phyloP scores from a whole-genome alignment of 139 green algal genomes.

The Asterochloris erici region DNA sequence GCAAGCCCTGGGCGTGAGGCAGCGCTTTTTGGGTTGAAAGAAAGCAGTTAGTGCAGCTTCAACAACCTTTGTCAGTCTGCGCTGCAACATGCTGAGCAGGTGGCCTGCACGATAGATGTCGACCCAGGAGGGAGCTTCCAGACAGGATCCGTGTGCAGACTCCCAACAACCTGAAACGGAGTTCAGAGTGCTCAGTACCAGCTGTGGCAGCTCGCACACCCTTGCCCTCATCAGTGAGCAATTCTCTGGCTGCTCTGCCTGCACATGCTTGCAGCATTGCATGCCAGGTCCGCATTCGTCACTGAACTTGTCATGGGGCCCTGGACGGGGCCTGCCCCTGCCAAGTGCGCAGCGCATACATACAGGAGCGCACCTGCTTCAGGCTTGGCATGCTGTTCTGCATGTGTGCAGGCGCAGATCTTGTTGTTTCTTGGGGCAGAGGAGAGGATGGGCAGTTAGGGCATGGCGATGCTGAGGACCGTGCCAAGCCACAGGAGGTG shows the following conservation, averaged over 20 bases:
- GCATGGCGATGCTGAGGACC: slow-evolving; percentile 59
- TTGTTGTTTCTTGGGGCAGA: slow-evolving; percentile 66
- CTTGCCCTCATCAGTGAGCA: slow-evolving; percentile 37
- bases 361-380: neutral
- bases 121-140: too few species aligned
- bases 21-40: too few species aligned
- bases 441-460: slow-evolving; percentile 83
- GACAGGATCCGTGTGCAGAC: too few species aligned
- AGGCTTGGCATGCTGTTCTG: neutral
- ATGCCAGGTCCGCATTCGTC: too few species aligned
- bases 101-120: too few species aligned
- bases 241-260: neutral
- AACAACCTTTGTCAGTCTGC: too few species aligned
- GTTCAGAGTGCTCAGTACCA: slow-evolving; percentile 14
- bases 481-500: slow-evolving; percentile 44
- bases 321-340: too few species aligned
- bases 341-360: neutral
- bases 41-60: too few species aligned
- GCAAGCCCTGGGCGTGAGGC: too few species aligned
- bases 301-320: too few species aligned
- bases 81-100: too few species aligned
- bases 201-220: slow-evolving; percentile 38
- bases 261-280: neutral
- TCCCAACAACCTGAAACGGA: neutral
- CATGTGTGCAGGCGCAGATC: slow-evolving; percentile 31